Base-by-base conservation (phyloP, 192 early-diverging fungal genomes). In the Umbelopsis isabellina region DNA sequence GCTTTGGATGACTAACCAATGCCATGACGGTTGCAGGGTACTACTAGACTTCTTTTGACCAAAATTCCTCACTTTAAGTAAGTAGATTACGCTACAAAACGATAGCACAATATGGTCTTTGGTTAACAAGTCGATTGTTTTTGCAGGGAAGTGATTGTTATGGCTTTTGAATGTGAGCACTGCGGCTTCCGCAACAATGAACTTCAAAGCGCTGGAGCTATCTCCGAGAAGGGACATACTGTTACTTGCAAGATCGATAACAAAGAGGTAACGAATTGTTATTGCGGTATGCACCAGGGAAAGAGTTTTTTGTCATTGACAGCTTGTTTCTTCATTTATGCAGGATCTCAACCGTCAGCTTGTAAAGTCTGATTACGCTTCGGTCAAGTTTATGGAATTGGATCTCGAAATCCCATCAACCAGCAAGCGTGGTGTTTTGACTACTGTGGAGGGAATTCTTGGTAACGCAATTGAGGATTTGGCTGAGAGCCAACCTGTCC, bases 41-140 rank as follows among this genome's bases (percentile, higher is more conserved):
- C 73, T 10, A 96, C 94, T 65, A 86, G 91, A 55, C 81, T 98
- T 33, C 82, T 98, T 46, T 83, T 98, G 55, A 97, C 96, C 12
- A 87, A 88, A 50, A 94, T 98, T 68, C 95, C 96, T 49, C 94
- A 98, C 82, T 98, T 97, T 82, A 88, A 89, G 72, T 93, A 97
- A 67, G 83, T 85, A 71, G 46, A 47, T 72, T 41, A 80, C 74
- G 71, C 73, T 69, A 13, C 80, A 71, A 10, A 64, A 80, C 22
- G 30, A 58, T 44, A 27, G 52, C 53, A 15, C 25, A 41, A 23
- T 10, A 18, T 51, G 10, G 41, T 30, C 23, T n/a, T 7, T 35
- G 41, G 52, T 23, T 37, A 13, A 16, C 33, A 45, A 15, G 3
- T 67, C 27, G 27, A 30, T 30, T 30, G 27, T 53, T 4, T 61